Percentiles rank a stretch among this genome's conserved stretches.
Conservation (phyloP, 2,329 filamentous ascomycete genomes). For the Emmonsia crescens region DNA sequence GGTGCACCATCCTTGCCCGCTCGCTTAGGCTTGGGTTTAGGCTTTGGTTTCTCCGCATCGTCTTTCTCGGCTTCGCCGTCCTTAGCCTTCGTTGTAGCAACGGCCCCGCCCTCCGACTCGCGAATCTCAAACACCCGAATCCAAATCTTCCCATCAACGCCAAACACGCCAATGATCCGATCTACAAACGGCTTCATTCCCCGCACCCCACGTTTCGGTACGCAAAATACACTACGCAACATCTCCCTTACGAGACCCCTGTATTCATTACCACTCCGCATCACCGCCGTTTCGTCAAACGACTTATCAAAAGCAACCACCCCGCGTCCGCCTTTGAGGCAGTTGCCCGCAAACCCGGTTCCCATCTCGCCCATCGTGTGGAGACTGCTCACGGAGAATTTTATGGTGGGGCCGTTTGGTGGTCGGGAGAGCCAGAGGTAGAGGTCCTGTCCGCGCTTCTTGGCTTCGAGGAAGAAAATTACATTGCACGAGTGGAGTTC, state of each 20-base stretch:
- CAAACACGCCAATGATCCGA: constrained; percentile 83
- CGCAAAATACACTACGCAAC: constrained; percentile 80
- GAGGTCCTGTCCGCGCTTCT: constrained; percentile 78
- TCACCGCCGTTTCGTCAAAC: constrained; percentile 73
- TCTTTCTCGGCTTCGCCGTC: constrained; percentile 25
- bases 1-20: constrained; percentile 45
- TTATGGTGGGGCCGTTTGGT: constrained; percentile 67
- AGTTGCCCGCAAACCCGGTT: constrained; percentile 76
- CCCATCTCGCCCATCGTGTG: constrained; percentile 96
- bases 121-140: constrained; percentile 88
- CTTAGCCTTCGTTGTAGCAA: constrained; percentile 30
- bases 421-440: constrained; percentile 91
- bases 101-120: constrained; percentile 58
- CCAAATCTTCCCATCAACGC: constrained; percentile 92
- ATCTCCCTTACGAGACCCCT: constrained; percentile 62
- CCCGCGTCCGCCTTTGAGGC: constrained; percentile 82
- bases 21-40: constrained; percentile 29
- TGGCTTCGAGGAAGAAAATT: constrained; percentile 86
- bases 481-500: constrained; percentile 90
- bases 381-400: constrained; percentile 47
- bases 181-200: constrained; percentile 95
- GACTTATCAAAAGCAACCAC: constrained; percentile 82
- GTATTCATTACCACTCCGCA: constrained; percentile 42
- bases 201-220: constrained; percentile 67
- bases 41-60: constrained; percentile 37